Conservation (phyloP, 208 protist genomes). For the Angomonas deanei region DNA sequence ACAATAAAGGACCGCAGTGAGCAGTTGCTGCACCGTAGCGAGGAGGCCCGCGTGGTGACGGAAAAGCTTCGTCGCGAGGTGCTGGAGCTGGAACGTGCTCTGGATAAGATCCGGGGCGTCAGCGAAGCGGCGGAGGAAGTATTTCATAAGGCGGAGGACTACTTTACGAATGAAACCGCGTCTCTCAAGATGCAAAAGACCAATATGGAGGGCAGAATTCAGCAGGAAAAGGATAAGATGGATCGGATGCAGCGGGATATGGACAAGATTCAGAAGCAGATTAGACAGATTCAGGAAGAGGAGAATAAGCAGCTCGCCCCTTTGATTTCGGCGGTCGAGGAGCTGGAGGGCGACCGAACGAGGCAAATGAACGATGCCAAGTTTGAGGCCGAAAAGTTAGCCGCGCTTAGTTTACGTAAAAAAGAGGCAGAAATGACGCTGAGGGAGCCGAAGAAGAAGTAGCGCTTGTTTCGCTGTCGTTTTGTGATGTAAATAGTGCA, state of each 20-base stretch:
- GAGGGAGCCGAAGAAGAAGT: slow-evolving; percentile 13
- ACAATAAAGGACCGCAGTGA: slow-evolving; percentile 83
- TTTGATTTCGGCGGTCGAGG: slow-evolving; percentile 46
- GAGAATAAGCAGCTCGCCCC: slow-evolving; percentile 56
- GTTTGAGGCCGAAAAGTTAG: slow-evolving; percentile 73
- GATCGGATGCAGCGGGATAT: slow-evolving; percentile 70
- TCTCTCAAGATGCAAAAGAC: slow-evolving; percentile 53
- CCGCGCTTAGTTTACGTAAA: slow-evolving; percentile 38
- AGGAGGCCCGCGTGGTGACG: slow-evolving; percentile 70
- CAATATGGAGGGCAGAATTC: slow-evolving; percentile 66
- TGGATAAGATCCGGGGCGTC: slow-evolving; percentile 22
- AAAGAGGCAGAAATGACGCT: slow-evolving; percentile 68
- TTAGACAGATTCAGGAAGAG: slow-evolving; percentile 68
- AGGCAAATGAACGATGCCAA: slow-evolving; percentile 64
- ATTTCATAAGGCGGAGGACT: slow-evolving; percentile 54
- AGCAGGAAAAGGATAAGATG: slow-evolving; percentile 73
- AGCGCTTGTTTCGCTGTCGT: background rate
- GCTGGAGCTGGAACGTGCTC: slow-evolving; percentile 57
- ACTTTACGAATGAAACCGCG: slow-evolving; percentile 43
- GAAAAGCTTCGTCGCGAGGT: slow-evolving; percentile 77
- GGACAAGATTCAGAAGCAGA: slow-evolving; percentile 70
- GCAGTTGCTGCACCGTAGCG: slow-evolving; percentile 72
- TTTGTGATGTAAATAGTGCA: slow-evolving; percentile 4
- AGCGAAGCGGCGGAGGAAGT: slow-evolving; percentile 55
- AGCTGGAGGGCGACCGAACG: slow-evolving; percentile 45